Conservation (phyloP, 169 alveolate species). For the Cystoisospora suis region DNA sequence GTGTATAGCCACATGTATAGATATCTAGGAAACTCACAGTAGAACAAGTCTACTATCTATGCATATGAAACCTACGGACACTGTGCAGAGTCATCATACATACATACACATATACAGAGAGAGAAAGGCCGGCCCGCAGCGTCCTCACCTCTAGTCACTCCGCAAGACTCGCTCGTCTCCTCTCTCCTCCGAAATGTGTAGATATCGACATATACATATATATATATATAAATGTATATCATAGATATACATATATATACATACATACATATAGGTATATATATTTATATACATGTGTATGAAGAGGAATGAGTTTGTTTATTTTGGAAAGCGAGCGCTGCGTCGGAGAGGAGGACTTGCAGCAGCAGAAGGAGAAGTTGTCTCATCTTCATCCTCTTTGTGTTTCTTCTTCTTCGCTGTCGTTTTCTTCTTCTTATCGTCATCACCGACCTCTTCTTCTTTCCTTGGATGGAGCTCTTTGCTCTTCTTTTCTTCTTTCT, state of each 20-base stretch:
- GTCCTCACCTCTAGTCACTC: too few species aligned
- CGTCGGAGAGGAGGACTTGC: neutral
- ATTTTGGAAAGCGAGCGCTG: neutral
- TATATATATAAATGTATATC: neutral
- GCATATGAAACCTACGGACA: too few species aligned
- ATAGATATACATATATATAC: neutral
- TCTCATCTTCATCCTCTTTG: neutral
- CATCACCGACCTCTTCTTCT: too few species aligned
- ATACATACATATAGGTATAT: neutral
- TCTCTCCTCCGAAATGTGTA: neutral
- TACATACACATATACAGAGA: too few species aligned
- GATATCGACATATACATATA: neutral
- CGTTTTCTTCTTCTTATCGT: neutral
- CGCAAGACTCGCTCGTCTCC: neutral
- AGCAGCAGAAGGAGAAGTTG: neutral
- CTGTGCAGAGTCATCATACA: too few species aligned
- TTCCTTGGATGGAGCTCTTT: too few species aligned
- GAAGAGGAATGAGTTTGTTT: neutral
- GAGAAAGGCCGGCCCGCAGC: too few species aligned
- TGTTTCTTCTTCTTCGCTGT: neutral
- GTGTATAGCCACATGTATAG: neutral
- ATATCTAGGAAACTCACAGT: neutral
- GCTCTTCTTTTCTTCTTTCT: too few species aligned
- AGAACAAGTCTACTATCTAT: neutral
- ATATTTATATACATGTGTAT: neutral